These are phyloP conservation scores for Austroboletus olivaceoglutinosus DNA, from an alignment of 1,284 basidiomycete genomes.

Conservation along the genomic window DNA sequence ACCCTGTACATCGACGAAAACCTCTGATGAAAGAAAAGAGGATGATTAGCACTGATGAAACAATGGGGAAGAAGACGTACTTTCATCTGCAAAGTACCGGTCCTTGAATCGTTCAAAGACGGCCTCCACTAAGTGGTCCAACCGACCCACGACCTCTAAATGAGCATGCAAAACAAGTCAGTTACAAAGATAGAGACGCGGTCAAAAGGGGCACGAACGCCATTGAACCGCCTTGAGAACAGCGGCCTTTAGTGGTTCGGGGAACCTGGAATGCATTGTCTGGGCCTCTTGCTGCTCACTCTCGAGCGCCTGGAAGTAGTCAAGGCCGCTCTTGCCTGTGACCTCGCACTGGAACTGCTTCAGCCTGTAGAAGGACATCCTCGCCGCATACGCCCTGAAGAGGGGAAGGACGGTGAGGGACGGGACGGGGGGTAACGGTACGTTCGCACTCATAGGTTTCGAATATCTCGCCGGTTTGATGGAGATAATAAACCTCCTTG, in stretches of 20 bases:
- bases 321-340: constrained; percentile 88
- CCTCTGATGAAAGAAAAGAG: constrained; percentile 47
- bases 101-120: constrained; percentile 95
- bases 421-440: constrained; percentile 14
- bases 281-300: constrained; percentile 88
- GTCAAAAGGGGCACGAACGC: constrained; percentile 62
- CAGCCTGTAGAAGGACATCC: constrained; percentile 91
- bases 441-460: constrained; percentile 83
- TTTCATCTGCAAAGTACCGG: constrained; percentile 89
- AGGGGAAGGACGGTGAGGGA: constrained; percentile 22
- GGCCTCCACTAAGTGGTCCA: constrained; percentile 92
- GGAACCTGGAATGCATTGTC: constrained; percentile 87
- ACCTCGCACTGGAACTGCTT: constrained; percentile 96
- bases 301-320: constrained; percentile 92
- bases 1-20: constrained; percentile 80
- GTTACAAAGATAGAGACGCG: constrained; percentile 13
- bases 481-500: constrained; percentile 84
- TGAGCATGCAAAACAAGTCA: constrained; percentile 17
- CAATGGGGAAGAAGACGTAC: constrained; percentile 47
- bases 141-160: constrained; percentile 89
- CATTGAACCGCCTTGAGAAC: constrained; percentile 93
- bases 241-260: constrained; percentile 87
- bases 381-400: constrained; percentile 79
- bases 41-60: constrained; percentile 23
- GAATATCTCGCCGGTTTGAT: constrained; percentile 94